These are phyloP conservation scores for Phytopythium montanum DNA, from an alignment of 352 stramenopile genomes.

Conservation along the genomic window DNA sequence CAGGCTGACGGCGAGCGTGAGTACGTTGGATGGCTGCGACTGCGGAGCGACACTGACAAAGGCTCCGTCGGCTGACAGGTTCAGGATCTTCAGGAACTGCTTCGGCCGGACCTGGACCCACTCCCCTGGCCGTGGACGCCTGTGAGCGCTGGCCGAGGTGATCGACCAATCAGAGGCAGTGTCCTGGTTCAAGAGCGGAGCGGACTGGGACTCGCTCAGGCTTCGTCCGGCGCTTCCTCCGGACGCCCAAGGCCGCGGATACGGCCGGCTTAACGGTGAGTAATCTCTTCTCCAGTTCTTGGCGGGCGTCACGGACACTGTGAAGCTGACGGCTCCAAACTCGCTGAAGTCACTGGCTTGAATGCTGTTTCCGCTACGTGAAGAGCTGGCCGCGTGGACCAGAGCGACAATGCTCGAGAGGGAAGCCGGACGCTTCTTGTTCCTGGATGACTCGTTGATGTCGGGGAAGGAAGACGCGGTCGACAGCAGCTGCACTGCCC, in stretches of 20 bases:
- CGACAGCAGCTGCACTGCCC: constrained; percentile 37
- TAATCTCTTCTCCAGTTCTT: neutral
- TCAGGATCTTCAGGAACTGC: constrained; percentile 42
- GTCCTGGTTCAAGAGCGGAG: neutral
- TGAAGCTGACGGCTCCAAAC: neutral
- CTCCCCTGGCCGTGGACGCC: constrained; percentile 35
- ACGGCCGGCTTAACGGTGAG: neutral
- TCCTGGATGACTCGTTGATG: constrained; percentile 5
- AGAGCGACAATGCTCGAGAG: constrained; percentile 19
- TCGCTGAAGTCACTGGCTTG: neutral
- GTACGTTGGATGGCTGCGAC: constrained; percentile 11
- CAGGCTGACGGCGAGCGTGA: constrained; percentile 25
- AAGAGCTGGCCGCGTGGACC: constrained; percentile 11
- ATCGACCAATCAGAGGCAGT: neutral
- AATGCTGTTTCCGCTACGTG: neutral
- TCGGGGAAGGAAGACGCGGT: constrained; percentile 47
- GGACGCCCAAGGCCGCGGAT: neutral
- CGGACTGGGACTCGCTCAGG: neutral
- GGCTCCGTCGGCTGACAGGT: constrained; percentile 26
- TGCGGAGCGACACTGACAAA: constrained; percentile 20
- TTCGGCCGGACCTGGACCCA: constrained; percentile 50
- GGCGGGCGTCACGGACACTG: neutral
- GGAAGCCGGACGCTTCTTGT: constrained; percentile 12
- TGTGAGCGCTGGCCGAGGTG: neutral
- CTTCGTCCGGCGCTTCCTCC: neutral